phyloP scores from a whole-genome alignment of 1,284 basidiomycete genomes.

The Xerocomus minutiporus region DNA sequence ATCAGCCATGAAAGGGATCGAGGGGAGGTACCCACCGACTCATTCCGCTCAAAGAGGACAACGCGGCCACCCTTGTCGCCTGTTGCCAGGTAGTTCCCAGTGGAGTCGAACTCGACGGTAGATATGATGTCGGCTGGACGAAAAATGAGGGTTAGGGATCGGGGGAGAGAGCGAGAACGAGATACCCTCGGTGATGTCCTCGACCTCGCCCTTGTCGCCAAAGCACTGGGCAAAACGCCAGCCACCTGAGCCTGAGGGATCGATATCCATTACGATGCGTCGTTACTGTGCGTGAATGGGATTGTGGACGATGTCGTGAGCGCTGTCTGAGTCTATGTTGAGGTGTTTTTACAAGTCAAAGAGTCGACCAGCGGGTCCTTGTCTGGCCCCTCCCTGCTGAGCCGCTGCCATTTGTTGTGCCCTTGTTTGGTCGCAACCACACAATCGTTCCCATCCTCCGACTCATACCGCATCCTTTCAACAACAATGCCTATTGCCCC shows the following conservation, averaged over 20 bases:
- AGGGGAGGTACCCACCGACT: constrained; percentile 66
- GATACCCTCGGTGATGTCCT: constrained; percentile 97
- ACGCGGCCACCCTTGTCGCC: constrained; percentile 99
- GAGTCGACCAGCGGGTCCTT: constrained; percentile 19
- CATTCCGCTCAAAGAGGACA: constrained; percentile 97
- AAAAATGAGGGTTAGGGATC: constrained; percentile 28
- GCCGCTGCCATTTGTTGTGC: constrained; percentile 31
- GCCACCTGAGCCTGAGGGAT: constrained; percentile 79
- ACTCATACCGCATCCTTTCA: constrained; percentile 24
- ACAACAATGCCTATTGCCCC: constrained; percentile 71
- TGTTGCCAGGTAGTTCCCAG: constrained; percentile 98
- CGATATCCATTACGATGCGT: constrained; percentile 57
- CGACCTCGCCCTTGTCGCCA: constrained; percentile 98
- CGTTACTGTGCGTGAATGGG: constrained; percentile 9
- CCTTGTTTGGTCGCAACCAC: constrained; percentile 30
- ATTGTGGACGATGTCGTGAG: constrained; percentile 11
- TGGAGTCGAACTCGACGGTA: constrained; percentile 99
- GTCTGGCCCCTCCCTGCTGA: constrained; percentile 16
- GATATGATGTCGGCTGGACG: constrained; percentile 94
- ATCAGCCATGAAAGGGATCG: constrained; percentile 25
- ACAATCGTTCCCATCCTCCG: constrained; percentile 15
- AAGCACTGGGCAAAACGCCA: constrained; percentile 99
- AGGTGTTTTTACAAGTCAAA: constrained; percentile 7
- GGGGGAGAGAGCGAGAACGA: constrained; percentile 16
- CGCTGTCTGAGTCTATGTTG: constrained; percentile 7